These are phyloP conservation scores for Lactarius sanguifluus DNA, from an alignment of 768 basidiomycete species.

Conservation along the genomic window DNA sequence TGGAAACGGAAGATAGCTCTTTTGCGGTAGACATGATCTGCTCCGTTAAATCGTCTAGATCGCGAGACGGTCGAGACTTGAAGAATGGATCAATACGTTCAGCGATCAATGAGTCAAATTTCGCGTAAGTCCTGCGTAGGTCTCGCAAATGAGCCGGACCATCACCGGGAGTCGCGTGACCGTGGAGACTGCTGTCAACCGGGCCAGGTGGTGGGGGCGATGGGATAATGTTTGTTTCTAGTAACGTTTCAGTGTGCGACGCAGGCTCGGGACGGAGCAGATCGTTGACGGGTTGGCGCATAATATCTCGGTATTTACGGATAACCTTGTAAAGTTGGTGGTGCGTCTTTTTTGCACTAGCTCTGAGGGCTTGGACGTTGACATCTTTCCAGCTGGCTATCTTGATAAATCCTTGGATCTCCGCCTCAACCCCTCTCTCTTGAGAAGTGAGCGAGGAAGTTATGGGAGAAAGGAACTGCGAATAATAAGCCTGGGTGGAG, in stretches of 20 bases:
- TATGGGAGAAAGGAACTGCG: conserved; percentile 55
- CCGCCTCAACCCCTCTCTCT: conserved; percentile 66
- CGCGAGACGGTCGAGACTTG: conserved; percentile 39
- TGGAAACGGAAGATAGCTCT: conserved; percentile 49
- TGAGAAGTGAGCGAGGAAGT: conserved; percentile 52
- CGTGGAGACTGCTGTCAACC: not conserved
- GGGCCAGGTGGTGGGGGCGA: not conserved
- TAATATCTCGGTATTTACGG: conserved; percentile 85
- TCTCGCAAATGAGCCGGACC: conserved; percentile 46
- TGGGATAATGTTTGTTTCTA: not conserved
- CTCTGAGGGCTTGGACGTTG: conserved; percentile 90
- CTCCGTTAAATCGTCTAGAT: conserved; percentile 55
- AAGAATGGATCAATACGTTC: conserved; percentile 47
- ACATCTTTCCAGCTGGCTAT: conserved; percentile 98
- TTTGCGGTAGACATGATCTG: conserved; percentile 64
- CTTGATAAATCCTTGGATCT: conserved; percentile 83
- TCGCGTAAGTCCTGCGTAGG: conserved; percentile 50
- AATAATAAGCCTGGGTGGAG: conserved; percentile 61
- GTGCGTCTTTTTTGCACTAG: conserved; percentile 88
- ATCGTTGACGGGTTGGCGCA: conserved; percentile 67
- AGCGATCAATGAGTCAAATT: conserved; percentile 48
- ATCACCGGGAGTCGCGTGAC: not conserved
- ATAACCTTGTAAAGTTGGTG: conserved; percentile 87
- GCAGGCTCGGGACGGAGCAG: conserved; percentile 35
- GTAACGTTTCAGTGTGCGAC: not conserved